Evolutionary conservation across 495 filamentous ascomycete genomes (phyloP), one percentile per base, ranked within the genome.

Genomic region (Xylona heveae): DNA sequence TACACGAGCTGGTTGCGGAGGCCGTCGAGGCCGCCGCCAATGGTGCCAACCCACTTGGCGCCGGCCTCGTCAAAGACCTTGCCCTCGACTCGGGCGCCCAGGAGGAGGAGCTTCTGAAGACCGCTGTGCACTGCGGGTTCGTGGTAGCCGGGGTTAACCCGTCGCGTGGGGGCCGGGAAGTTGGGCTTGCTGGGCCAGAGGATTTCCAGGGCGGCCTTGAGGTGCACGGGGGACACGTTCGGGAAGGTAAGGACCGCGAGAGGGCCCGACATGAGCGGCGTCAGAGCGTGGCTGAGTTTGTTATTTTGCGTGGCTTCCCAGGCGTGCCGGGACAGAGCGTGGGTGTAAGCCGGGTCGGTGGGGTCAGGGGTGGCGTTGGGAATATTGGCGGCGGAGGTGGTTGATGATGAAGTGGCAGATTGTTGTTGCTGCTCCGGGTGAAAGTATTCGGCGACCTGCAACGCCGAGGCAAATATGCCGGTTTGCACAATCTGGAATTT

Each of bases 381-480:
- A 0, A 52, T 40, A 12, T 35, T 35, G 14, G 48, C 36, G 25
- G 45, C 41, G 8, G 55, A 46, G 9, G 50, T 43, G 9, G 49
- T 32, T 7, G 49, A 50, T 0, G 26, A 13, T 1, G 48, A 47
- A 28, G 51, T 42, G 2, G 42, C 43, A 3, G 51, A 39, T 19
- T 43, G 38, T 12, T 40, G 35, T 17, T 12, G 31, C 16, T 41
- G 30, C 17, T 42, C 58, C 3, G 80, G 74, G 25, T 76, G 60
- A 63, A 75, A 92, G 52, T 77, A 83, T 46, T 95, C 88, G 34
- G 83, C 74, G 28, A 94, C 66, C 35, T 72, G 68, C 22, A 93
- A 53, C 3, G 84, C 88, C 10, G 74, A 61, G 38, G 71, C 71
- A 57, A 97, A 85, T 31, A 95, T 83, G 40, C 76, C 70, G n/a